Evolutionary conservation across 371 early-diverging fungal genomes (phyloP).

Genomic region (Mortierella sp.): DNA sequence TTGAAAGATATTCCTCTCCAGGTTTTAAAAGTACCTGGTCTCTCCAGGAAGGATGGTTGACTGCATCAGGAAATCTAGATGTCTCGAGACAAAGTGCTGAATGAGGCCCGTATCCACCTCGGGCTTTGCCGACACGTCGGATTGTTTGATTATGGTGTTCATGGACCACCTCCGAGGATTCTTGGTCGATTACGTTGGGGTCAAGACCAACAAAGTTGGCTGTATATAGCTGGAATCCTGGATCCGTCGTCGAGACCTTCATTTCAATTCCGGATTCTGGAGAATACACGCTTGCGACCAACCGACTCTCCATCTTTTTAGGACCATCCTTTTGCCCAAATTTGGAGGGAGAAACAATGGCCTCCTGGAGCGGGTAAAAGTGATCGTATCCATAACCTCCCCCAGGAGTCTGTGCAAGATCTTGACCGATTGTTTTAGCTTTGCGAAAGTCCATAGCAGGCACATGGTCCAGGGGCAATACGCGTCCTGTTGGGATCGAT

Average conservation of each 20-base stretch:
- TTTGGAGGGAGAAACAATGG: background rate
- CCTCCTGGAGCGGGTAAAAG: constrained; percentile 58
- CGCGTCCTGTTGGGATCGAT: constrained; percentile 74
- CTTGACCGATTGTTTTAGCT: constrained; percentile 59
- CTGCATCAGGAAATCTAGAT: constrained; percentile 73
- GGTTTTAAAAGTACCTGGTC: constrained; percentile 58
- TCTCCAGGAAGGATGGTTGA: constrained; percentile 68
- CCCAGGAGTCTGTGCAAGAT: constrained; percentile 53
- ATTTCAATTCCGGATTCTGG: constrained; percentile 73
- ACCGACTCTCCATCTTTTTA: constrained; percentile 52
- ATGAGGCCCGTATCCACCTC: constrained; percentile 50
- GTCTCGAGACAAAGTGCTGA: constrained; percentile 78
- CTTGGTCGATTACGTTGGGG: constrained; percentile 56
- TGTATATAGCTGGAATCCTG: constrained; percentile 82
- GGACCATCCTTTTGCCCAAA: constrained; percentile 54
- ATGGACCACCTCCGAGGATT: background rate
- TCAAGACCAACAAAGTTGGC: constrained; percentile 65
- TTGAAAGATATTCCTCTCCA: constrained; percentile 60
- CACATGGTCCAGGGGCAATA: constrained; percentile 54
- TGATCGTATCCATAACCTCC: constrained; percentile 69
- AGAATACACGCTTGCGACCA: constrained; percentile 57
- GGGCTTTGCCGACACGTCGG: constrained; percentile 31
- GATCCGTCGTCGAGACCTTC: constrained; percentile 69
- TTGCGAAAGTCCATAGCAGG: constrained; percentile 67
- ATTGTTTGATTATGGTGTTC: constrained; percentile 24